Percentiles rank a stretch among this genome's conserved stretches.
Evolutionary conservation across 1,284 basidiomycete genomes (phyloP).

Genomic region (Cystobasidium pallidum): DNA sequence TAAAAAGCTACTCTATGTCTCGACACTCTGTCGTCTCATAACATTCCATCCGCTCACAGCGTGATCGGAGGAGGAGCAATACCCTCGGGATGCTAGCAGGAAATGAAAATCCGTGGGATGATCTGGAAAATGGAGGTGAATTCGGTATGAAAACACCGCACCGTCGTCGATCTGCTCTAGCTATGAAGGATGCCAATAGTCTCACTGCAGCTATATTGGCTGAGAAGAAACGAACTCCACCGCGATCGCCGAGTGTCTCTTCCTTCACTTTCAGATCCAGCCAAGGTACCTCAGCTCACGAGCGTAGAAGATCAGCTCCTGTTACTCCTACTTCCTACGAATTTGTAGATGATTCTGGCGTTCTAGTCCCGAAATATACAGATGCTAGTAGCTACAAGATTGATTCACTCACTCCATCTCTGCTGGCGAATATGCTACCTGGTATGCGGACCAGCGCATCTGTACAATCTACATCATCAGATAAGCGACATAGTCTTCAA

Average conservation of each 20-base stretch:
- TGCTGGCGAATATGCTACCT: conserved; percentile 32
- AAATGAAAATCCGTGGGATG: conserved; percentile 4
- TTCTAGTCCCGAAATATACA: background rate
- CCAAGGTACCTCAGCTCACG: conserved; percentile 14
- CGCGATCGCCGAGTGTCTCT: conserved; percentile 26
- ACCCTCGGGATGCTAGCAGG: background rate
- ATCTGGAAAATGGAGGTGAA: conserved; percentile 6
- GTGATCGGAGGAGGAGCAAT: conserved; percentile 20
- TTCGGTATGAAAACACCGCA: conserved; percentile 1
- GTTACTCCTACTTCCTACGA: conserved; percentile 14
- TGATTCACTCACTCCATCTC: conserved; percentile 29
- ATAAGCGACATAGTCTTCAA: conserved; percentile 16
- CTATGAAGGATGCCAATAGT: conserved; percentile 34
- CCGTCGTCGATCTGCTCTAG: conserved; percentile 26
- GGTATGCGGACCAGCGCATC: conserved; percentile 26
- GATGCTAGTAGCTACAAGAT: conserved; percentile 18
- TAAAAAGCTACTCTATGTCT: conserved; percentile 29
- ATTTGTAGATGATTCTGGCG: conserved; percentile 24
- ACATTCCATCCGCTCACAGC: conserved; percentile 8
- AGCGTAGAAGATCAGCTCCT: conserved; percentile 31
- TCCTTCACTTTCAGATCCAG: conserved; percentile 31
- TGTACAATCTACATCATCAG: conserved; percentile 10
- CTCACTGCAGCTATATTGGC: conserved; percentile 33
- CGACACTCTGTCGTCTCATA: background rate
- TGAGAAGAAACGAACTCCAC: conserved; percentile 31